phyloP scores from a whole-genome alignment of 2,329 filamentous ascomycete genomes.

The Penicillium concentricum region DNA sequence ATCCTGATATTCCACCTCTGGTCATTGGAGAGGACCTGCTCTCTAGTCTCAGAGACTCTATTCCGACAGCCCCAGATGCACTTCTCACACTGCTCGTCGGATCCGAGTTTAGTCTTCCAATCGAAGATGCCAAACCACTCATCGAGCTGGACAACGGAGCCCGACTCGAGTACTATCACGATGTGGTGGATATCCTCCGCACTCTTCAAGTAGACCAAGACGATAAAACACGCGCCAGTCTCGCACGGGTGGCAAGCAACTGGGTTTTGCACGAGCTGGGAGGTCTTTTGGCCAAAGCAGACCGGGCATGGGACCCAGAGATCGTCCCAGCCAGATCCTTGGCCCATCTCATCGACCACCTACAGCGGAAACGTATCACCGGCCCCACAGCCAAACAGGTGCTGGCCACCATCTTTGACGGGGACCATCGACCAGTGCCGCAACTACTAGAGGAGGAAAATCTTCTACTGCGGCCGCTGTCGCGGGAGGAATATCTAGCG shows the following conservation, averaged over 20 bases:
- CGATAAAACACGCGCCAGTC: conserved; percentile 28
- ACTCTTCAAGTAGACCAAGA: conserved; percentile 27
- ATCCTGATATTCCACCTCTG: conserved; percentile 82
- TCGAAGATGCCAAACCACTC: conserved; percentile 81
- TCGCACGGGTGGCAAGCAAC: conserved; percentile 57
- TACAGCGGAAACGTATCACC: conserved; percentile 49
- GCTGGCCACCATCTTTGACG: conserved; percentile 55
- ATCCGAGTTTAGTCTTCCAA: conserved; percentile 63
- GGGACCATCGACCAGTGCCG: conserved; percentile 49
- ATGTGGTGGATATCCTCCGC: conserved; percentile 42
- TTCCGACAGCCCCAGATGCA: conserved; percentile 72
- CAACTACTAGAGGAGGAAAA: conserved; percentile 58
- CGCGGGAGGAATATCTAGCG: conserved; percentile 54
- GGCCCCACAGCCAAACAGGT: conserved; percentile 61
- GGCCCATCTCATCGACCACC: conserved; percentile 46
- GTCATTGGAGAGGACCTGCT: conserved; percentile 71
- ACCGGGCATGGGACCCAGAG: conserved; percentile 42
- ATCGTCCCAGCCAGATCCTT: conserved; percentile 45
- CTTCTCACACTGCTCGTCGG: conserved; percentile 63
- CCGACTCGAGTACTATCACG: conserved; percentile 73
- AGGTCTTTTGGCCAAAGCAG: conserved; percentile 58
- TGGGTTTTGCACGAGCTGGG: conserved; percentile 77
- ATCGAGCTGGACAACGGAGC: conserved; percentile 74
- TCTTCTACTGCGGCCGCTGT: conserved; percentile 55
- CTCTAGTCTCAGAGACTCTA: conserved; percentile 57